Percentiles rank a stretch among this genome's conserved stretches.
These are phyloP conservation scores for Ophiosphaerella narmari DNA, from an alignment of 2,329 filamentous ascomycete species.

Conservation along the genomic window DNA sequence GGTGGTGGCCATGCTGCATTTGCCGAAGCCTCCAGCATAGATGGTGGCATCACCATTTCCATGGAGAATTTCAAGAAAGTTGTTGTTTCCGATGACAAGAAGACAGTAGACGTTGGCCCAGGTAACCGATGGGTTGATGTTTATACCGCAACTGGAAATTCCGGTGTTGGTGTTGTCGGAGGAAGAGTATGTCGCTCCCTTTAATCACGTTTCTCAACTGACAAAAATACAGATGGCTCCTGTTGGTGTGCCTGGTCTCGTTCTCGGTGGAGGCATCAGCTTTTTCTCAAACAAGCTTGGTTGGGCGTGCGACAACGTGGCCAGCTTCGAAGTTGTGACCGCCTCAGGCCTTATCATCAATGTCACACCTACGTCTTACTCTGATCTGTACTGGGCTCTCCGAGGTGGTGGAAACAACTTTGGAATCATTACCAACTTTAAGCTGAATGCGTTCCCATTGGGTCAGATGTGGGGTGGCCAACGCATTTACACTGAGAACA, in stretches of 20 bases:
- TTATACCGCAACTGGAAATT: conserved; percentile 31
- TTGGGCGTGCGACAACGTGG: conserved; percentile 37
- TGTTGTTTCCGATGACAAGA: conserved; percentile 25
- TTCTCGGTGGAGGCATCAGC: conserved; percentile 33
- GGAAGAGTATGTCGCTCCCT: conserved; percentile 32
- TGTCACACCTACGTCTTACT: conserved; percentile 21
- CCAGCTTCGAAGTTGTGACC: conserved; percentile 40
- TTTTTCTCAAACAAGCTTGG: conserved; percentile 28
- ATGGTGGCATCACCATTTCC: conserved; percentile 50
- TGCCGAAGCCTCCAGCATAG: conserved; percentile 49
- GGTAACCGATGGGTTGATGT: conserved; percentile 44
- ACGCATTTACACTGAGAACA: conserved; percentile 5
- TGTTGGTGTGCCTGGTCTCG: conserved; percentile 40
- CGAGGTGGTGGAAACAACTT: conserved; percentile 40
- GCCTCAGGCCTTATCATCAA: conserved; percentile 30
- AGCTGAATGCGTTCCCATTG: conserved; percentile 19
- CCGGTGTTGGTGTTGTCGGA: conserved; percentile 35
- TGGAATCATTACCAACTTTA: conserved; percentile 41
- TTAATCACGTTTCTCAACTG: conserved; percentile 10
- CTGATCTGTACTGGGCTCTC: conserved; percentile 45
- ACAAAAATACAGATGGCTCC: conserved; percentile 19
- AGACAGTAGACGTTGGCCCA: conserved; percentile 32
- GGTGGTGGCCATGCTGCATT: conserved; percentile 51
- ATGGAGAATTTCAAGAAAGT: conserved; percentile 41
- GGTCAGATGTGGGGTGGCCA: conserved; percentile 27